phyloP scores from a whole-genome alignment of 108 stramenopile genomes.

The Discostella pseudostelligera region DNA sequence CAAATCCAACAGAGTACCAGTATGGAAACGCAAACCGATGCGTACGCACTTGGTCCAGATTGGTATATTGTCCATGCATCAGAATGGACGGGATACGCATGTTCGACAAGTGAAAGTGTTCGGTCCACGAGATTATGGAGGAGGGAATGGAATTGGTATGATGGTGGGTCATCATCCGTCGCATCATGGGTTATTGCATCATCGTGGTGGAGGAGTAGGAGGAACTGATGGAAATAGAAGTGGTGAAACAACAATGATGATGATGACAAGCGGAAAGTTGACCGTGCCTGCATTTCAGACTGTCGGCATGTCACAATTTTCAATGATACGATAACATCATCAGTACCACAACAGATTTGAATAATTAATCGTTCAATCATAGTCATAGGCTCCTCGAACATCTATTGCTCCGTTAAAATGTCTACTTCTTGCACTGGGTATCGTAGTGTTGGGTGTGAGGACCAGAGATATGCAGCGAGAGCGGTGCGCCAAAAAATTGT shows the following conservation, averaged over 20 bases:
- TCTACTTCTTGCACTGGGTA: too few relatives aligned
- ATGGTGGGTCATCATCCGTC: conserved; percentile 4
- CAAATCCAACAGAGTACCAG: conserved; percentile 29
- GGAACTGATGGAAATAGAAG: conserved; percentile 5
- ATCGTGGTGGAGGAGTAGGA: conserved; percentile 1
- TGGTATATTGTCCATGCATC: conserved; percentile 91
- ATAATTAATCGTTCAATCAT: too few relatives aligned
- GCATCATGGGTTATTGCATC: conserved; percentile 1
- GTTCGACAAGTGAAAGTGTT: conserved; percentile 92
- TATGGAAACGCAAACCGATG: conserved; percentile 47
- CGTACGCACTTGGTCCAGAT: conserved; percentile 92
- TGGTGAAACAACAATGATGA: conserved; percentile 14
- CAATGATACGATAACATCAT: conserved; percentile 45
- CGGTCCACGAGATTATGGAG: conserved; percentile 66
- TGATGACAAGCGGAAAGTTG: conserved; percentile 33
- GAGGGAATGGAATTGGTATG: conserved; percentile 7
- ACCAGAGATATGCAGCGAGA: too few relatives aligned
- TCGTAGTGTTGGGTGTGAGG: too few relatives aligned
- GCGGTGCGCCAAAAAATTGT: not conserved
- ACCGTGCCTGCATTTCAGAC: conserved; percentile 45
- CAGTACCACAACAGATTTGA: too few relatives aligned
- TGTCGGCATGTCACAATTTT: conserved; percentile 61
- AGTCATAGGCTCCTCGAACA: too few relatives aligned
- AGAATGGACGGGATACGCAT: conserved; percentile 97
- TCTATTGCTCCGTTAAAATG: too few relatives aligned